Percentiles rank a stretch among this genome's conserved stretches.
Conservation (phyloP, 176 grass and related monocot genomes). For the Avena sativa region DNA sequence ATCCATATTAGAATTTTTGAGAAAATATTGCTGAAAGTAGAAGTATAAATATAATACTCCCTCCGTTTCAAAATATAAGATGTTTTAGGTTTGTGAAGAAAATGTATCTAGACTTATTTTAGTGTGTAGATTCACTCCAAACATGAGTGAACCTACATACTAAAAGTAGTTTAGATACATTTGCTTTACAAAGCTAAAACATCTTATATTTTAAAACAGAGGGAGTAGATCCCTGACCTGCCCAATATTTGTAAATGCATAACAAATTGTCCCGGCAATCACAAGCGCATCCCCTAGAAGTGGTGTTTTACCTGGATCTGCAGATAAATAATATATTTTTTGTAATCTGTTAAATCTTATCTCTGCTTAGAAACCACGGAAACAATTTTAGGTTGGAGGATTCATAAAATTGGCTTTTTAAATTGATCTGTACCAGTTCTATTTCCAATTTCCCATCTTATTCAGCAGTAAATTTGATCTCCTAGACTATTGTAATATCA, state of each 20-base stretch:
- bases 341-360: background rate
- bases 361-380: slow-evolving; percentile 18
- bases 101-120: too few species aligned
- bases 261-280: slow-evolving; percentile 71
- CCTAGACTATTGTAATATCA: slow-evolving; percentile 3
- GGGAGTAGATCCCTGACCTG: slow-evolving; percentile 50
- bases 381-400: background rate
- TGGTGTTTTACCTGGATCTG: slow-evolving; percentile 64
- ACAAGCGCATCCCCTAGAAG: slow-evolving; percentile 76
- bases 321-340: slow-evolving; percentile 13
- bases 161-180: too few species aligned
- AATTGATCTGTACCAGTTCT: background rate
- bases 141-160: too few species aligned
- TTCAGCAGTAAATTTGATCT: background rate
- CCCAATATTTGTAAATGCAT: slow-evolving; percentile 71
- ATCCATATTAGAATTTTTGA: slow-evolving; percentile 1
- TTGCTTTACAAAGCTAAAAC: too few species aligned
- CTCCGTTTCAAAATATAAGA: too few species aligned
- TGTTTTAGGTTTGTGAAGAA: too few species aligned
- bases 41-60: slow-evolving; percentile 7
- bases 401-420: slow-evolving; percentile 17
- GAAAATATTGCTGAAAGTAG: slow-evolving; percentile 24
- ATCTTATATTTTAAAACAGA: too few species aligned
- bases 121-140: too few species aligned
- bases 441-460: slow-evolving; percentile 25